Percentiles rank a stretch among this genome's conserved stretches.
phyloP scores from a whole-genome alignment of 2,329 filamentous ascomycete genomes.

The Aspergillus phoenicis region DNA sequence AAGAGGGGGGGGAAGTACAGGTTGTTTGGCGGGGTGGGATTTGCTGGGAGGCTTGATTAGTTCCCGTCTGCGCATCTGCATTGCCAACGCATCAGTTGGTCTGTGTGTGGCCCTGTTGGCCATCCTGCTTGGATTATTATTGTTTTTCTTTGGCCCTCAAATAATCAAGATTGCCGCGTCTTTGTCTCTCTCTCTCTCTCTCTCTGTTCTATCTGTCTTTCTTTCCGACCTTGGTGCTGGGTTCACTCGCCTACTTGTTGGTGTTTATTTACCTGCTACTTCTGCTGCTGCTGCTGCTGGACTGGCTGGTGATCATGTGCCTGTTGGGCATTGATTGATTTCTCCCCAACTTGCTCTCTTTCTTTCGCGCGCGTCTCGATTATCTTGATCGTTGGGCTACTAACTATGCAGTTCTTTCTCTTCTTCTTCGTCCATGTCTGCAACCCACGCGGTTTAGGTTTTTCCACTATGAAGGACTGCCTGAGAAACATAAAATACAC shows the following conservation, averaged over 20 bases:
- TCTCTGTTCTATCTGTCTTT: not conserved
- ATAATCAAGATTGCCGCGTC: conserved; percentile 15
- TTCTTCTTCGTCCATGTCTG: too few species aligned
- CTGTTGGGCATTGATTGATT: not conserved
- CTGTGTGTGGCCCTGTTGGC: conserved; percentile 26
- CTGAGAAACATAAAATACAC: conserved; percentile 3
- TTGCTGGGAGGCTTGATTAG: conserved; percentile 27
- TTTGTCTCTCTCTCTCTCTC: conserved; percentile 1
- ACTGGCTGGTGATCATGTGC: not conserved
- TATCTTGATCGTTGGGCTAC: not conserved
- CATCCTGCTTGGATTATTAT: conserved; percentile 1
- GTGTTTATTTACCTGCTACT: too few species aligned
- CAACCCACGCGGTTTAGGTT: not conserved
- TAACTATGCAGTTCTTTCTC: not conserved
- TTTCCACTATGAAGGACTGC: not conserved
- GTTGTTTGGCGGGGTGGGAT: conserved; percentile 22
- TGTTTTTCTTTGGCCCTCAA: conserved; percentile 4
- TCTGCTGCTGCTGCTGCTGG: not conserved
- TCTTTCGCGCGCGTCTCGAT: not conserved
- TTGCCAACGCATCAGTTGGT: conserved; percentile 35
- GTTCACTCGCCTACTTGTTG: not conserved
- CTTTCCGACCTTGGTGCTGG: too few species aligned
- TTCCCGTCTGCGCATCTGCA: conserved; percentile 31
- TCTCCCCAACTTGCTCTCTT: not conserved
- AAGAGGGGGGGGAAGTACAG: conserved; percentile 10